Conservation (phyloP, 345 rosid genomes). For the Acer yangbiense region DNA sequence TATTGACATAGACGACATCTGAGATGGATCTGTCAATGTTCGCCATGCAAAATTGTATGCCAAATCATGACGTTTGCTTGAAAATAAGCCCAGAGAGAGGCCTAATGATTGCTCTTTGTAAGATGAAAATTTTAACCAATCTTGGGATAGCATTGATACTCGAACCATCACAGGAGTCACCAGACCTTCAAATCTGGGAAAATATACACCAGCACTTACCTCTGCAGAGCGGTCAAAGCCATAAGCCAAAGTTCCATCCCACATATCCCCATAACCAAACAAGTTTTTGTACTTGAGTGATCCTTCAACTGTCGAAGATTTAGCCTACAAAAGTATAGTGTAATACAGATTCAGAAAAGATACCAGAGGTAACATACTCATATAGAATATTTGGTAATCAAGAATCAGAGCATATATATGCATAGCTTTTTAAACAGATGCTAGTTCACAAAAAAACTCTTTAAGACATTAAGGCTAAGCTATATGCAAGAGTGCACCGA, state of each 20-base stretch:
- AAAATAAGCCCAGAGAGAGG: conserved; percentile 77
- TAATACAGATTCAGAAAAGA: conserved; percentile 21
- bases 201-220: conserved; percentile 70
- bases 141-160: conserved; percentile 73
- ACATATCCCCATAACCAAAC: conserved; percentile 88
- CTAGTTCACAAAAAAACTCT: not conserved
- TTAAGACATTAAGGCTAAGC: not conserved
- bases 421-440: not conserved
- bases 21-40: conserved; percentile 77
- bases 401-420: not conserved
- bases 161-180: conserved; percentile 69
- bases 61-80: conserved; percentile 69
- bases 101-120: conserved; percentile 83
- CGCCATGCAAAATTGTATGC: conserved; percentile 79
- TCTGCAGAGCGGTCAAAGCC: conserved; percentile 83
- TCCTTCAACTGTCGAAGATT: conserved; percentile 83
- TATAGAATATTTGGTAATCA: not conserved
- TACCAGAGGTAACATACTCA: not conserved
- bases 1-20: conserved; percentile 52
- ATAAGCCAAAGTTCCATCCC: conserved; percentile 85
- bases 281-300: conserved; percentile 75
- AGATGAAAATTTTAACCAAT: conserved; percentile 82
- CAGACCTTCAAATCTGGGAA: conserved; percentile 72
- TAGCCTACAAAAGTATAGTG: conserved; percentile 61
- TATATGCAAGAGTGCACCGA: not conserved